Conservation (phyloP, 805 yeast genomes). For the Pichia kluyveri region DNA sequence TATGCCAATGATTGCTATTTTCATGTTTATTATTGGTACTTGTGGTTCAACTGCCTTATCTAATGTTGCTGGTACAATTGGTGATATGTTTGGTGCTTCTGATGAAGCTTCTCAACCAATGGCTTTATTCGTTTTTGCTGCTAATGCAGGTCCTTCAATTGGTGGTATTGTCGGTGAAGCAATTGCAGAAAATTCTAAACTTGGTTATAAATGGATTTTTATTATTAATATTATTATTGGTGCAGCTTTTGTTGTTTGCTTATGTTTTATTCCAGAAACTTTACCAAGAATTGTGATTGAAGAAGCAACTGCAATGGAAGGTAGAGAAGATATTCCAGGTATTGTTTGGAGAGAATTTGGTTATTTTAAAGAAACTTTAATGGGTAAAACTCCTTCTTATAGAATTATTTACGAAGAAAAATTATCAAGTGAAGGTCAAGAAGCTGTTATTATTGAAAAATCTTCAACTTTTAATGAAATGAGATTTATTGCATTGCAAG, state of each 20-base stretch:
- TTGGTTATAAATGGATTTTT: conserved; percentile 27
- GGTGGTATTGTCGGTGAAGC: conserved; percentile 31
- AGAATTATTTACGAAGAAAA: conserved; percentile 7
- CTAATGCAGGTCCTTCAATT: conserved; percentile 28
- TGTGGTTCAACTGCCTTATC: conserved; percentile 27
- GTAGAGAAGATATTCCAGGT: too few species aligned
- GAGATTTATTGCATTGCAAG: too few species aligned
- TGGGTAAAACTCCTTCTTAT: conserved; percentile 6
- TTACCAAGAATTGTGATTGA: too few species aligned
- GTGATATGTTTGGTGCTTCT: conserved; percentile 27
- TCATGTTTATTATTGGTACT: conserved; percentile 25
- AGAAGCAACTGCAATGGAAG: too few species aligned
- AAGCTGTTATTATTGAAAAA: conserved; percentile 19
- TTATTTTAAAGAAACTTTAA: too few species aligned
- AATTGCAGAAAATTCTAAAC: conserved; percentile 20
- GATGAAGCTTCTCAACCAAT: conserved; percentile 29
- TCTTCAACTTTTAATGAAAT: conserved; percentile 13
- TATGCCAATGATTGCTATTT: conserved; percentile 27
- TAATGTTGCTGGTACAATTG: conserved; percentile 30
- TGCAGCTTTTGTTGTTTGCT: too few species aligned
- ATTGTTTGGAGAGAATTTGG: too few species aligned
- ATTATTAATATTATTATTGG: too few species aligned
- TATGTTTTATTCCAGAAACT: too few species aligned
- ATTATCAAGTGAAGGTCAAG: conserved; percentile 10
- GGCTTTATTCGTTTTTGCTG: conserved; percentile 27